phyloP scores from a whole-genome alignment of 345 rosid genomes.

The Eucalyptus virginea region DNA sequence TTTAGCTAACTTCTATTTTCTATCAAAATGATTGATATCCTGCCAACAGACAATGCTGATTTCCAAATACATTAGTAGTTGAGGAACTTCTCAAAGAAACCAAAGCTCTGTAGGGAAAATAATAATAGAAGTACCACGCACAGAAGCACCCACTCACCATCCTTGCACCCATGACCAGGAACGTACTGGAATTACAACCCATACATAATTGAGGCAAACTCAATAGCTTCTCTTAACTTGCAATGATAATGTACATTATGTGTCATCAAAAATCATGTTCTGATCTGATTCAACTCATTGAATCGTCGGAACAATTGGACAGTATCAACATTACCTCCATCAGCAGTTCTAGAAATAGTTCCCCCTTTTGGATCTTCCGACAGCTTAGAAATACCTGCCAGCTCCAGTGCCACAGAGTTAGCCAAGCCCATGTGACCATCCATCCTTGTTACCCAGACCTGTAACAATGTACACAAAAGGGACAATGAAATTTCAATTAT shows the following conservation, averaged over 20 bases:
- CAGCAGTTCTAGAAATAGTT: conserved; percentile 36
- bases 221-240: not conserved
- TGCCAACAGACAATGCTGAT: not conserved
- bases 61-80: not conserved
- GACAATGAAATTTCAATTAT: not conserved
- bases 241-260: not conserved
- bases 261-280: not conserved
- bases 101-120: not conserved
- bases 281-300: not conserved
- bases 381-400: conserved; percentile 46
- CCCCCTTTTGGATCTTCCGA: conserved; percentile 72
- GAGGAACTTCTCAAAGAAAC: not conserved
- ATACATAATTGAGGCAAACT: not conserved
- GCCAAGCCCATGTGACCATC: conserved; percentile 96
- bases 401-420: conserved; percentile 58
- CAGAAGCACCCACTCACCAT: not conserved
- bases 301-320: not conserved
- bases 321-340: conserved; percentile 40
- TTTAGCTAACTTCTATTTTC: not conserved
- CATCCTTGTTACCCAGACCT: conserved; percentile 87
- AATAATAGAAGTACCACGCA: not conserved
- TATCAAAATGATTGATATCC: not conserved
- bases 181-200: not conserved
- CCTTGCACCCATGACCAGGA: not conserved
- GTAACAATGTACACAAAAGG: not conserved